A percentile compares a stretch with the other conserved stretches of the same genome.
These are phyloP conservation scores for Blastocystis sp. DNA, from an alignment of 352 stramenopile genomes.

Conservation along the genomic window DNA sequence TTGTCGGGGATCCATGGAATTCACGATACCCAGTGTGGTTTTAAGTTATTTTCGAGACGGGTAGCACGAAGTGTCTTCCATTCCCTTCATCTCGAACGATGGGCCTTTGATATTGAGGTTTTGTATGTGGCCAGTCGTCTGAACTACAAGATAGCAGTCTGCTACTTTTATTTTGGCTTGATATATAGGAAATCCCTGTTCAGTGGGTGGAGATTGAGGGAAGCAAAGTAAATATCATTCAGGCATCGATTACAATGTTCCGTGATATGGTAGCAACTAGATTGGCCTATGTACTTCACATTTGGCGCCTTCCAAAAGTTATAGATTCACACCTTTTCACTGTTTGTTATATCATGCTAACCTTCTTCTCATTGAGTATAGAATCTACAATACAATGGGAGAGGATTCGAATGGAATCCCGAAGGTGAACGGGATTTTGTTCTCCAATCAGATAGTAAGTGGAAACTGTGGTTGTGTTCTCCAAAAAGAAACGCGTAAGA, in stretches of 20 bases:
- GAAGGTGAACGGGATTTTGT: not conserved
- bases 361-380: not conserved
- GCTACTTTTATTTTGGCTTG: not conserved
- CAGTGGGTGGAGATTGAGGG: constrained; percentile 85
- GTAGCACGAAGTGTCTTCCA: constrained; percentile 81
- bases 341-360: constrained; percentile 8
- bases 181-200: constrained; percentile 81
- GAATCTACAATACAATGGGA: not conserved
- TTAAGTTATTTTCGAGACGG: constrained; percentile 86
- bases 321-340: not conserved
- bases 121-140: constrained; percentile 79
- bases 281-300: constrained; percentile 82
- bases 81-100: constrained; percentile 87
- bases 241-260: constrained; percentile 84
- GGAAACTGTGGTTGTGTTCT: constrained; percentile 5
- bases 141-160: constrained; percentile 15
- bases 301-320: constrained; percentile 76
- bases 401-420: too few relatives aligned
- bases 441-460: not conserved
- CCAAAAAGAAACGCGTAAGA: not conserved
- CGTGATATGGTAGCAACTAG: constrained; percentile 85
- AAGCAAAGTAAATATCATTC: constrained; percentile 83
- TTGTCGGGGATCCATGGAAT: constrained; percentile 81
- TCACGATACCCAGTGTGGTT: constrained; percentile 88
- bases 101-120: constrained; percentile 90